Base-by-base conservation (phyloP, 2,329 filamentous ascomycete species). In the Ceratocystiopsis sp. region DNA sequence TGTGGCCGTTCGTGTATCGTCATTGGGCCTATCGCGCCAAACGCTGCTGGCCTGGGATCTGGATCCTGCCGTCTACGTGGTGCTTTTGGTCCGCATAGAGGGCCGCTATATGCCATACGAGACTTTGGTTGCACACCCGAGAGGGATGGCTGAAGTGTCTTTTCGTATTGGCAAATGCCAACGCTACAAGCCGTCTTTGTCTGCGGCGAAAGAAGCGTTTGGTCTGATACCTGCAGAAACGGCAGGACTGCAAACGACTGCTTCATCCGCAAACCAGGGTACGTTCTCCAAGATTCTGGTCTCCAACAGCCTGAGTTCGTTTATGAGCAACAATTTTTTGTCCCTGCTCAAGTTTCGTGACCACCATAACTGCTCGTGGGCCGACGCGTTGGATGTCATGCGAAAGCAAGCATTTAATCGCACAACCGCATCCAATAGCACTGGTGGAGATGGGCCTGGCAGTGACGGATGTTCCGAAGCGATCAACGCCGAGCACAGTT, bases 1-100 rank as follows among this genome's bases (percentile, higher is more conserved):
- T 5, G 59, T 91, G 2, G 84, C 85, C 0, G 71, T 82, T 29
- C 75, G 75, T 4, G 71, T 83, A 29, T 64, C 69, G 4, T 81
- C 80, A 51, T 69, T 94, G 1, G 76, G 72, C 0, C 72, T 94
- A 13, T 80, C 83, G 0, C 69, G 79, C 35, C 82, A 87, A 53
- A 78, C 76, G 0, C 71, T 84, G 58, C 69, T 80, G 53, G 82
- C 85, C 2, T 94, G 86, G 86, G 70, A 79, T 46, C 57, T 94
- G 12, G 60, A 71, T 14, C 60, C 66, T 0, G 59, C 66, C 0
- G 78, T 86, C 33, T 87, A 89, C 53, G 58, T 93, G 35, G 71
- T 89, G 5, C 64, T 93, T 5, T 63, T 94, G 18, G 69, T 91
- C 37, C 70, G 71, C 34, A 81, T 81, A 49, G 61, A 66, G 0